Evolutionary conservation across 106 monocot genomes (phyloP).

Genomic region (Platanthera guangdongensis): DNA sequence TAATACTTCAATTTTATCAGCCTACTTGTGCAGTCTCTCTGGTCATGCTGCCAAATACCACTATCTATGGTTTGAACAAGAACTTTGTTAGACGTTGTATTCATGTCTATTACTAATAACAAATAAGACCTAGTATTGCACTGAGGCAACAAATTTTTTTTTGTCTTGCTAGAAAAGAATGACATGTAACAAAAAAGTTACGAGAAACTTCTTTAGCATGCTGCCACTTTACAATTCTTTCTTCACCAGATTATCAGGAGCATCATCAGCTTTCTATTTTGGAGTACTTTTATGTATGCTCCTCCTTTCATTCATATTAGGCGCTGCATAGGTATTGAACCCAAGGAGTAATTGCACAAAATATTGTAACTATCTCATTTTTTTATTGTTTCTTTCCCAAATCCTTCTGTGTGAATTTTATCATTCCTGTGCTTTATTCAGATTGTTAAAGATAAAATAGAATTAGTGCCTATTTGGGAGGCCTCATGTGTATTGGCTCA

Average conservation of each 20-base stretch:
- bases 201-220: neutral
- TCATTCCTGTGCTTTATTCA: constrained; percentile 11
- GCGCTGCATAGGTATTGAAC: neutral
- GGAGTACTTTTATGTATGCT: neutral
- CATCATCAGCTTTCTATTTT: neutral
- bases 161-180: neutral
- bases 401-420: neutral
- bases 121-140: neutral
- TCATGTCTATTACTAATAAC: neutral
- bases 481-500: too few species aligned
- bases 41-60: neutral
- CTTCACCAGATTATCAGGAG: neutral
- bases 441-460: too few species aligned
- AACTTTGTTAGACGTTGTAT: neutral
- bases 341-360: neutral
- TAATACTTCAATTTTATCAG: neutral
- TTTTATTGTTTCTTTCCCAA: neutral
- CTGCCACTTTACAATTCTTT: neutral
- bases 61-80: neutral
- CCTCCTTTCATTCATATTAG: neutral
- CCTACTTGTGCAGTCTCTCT: neutral
- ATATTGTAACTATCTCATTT: neutral
- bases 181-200: neutral
- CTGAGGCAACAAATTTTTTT: neutral
- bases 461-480: too few species aligned